Percentiles rank a stretch among this genome's conserved stretches.
These are phyloP conservation scores for Rugosomyces carneus DNA, from an alignment of 1,284 basidiomycete genomes.

Conservation along the genomic window DNA sequence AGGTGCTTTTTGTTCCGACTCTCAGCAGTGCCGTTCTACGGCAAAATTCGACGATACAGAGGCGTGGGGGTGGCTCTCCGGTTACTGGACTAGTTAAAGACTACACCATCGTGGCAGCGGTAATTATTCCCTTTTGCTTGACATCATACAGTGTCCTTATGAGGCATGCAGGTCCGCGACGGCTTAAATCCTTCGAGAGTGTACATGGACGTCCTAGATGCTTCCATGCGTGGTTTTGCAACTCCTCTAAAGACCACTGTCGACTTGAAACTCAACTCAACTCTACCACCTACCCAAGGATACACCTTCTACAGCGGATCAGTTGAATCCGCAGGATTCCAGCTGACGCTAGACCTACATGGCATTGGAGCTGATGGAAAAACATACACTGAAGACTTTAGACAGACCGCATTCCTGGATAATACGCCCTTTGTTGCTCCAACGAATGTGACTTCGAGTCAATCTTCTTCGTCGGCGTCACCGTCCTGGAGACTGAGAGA, in stretches of 20 bases:
- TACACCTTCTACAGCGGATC: conserved; percentile 32
- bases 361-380: conserved; percentile 22
- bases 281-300: conserved; percentile 23
- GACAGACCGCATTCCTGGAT: conserved; percentile 28
- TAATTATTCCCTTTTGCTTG: conserved; percentile 14
- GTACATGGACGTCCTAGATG: conserved; percentile 30
- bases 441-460: conserved; percentile 20
- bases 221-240: conserved; percentile 27
- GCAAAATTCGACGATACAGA: conserved; percentile 14
- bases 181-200: conserved; percentile 31
- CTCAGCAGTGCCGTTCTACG: conserved; percentile 20
- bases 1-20: conserved; percentile 34
- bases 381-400: conserved; percentile 29
- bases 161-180: conserved; percentile 25
- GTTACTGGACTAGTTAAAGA: conserved; percentile 14
- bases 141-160: background rate
- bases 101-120: conserved; percentile 31
- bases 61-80: conserved; percentile 17
- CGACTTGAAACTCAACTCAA: conserved; percentile 25
- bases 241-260: conserved; percentile 27
- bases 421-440: conserved; percentile 28
- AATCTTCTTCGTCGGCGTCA: conserved; percentile 11
- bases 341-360: conserved; percentile 30
- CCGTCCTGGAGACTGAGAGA: conserved; percentile 10
- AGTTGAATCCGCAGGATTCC: conserved; percentile 28